Base-by-base conservation (phyloP, 371 early-diverging fungal genomes). In the Smittium culicis region DNA sequence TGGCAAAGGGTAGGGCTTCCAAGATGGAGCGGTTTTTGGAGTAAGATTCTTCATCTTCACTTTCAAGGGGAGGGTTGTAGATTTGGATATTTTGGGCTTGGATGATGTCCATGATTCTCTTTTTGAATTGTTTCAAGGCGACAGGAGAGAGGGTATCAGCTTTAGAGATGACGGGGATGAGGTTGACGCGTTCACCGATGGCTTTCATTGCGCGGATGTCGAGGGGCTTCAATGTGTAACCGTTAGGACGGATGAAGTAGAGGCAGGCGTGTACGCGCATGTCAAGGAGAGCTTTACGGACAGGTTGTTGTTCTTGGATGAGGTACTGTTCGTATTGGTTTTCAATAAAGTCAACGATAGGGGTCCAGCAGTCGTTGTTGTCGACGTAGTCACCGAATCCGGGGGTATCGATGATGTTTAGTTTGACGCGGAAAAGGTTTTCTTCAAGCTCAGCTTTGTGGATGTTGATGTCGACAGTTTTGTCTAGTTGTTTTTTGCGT, bases 211-310 rank as follows among this genome's bases (percentile, higher is more conserved):
- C 83, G 72, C 94, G 93, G 72, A 98, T 94, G 74, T 98, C 98
- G 65, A 96, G 85, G 75, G 97, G 96, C 71, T 95, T 86, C 66
- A 98, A 83, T 11, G 84, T 82, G 88, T 84, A 80, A 94, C 99
- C 99, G 54, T 95, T 94, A 54, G 99, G 98, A 1, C 91, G 82
- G 73, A 98, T 96, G 76, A 97, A 98, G 81, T 98, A 98, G 45
- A 99, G 82, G 59, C 94, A 88, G n/a, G 93, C 94, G 78, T 99
- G 99, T 65, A 99, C 90, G 70, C 97, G 90, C 75, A 92, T 91
- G 80, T 98, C 97, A 68, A 90, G 86, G 55, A 86, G 79, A 57
- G 87, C 85, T 66, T 86, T 82, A 67, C 95, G 82, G 69, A 85
- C 82, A 87, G 73, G 72, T 72, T 79, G 76, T 69, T 74, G 73